These are phyloP conservation scores for Umbelopsis sp. DNA, from an alignment of 192 early-diverging fungal species.

Conservation along the genomic window DNA sequence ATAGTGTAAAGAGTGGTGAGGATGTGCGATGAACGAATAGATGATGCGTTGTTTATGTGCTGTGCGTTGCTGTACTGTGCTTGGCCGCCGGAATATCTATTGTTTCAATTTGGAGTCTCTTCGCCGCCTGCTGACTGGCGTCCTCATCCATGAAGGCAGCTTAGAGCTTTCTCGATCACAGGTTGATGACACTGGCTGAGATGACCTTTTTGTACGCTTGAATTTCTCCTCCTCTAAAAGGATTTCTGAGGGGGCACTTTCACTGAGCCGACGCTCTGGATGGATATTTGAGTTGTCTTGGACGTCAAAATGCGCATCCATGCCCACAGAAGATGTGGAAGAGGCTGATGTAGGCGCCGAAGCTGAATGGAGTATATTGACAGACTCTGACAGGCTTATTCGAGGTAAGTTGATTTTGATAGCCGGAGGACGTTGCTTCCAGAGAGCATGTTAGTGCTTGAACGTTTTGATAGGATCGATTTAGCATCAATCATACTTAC, in stretches of 20 bases:
- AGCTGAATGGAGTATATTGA: not conserved
- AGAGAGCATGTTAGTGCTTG: not conserved
- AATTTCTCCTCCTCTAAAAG: not conserved
- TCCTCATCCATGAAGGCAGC: not conserved
- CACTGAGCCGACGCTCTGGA: not conserved
- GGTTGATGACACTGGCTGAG: not conserved
- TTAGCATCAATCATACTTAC: not conserved
- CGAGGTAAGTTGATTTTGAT: not conserved
- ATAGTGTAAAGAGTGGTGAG: too few relatives aligned
- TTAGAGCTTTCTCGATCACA: not conserved
- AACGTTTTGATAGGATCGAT: not conserved
- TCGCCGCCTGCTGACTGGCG: not conserved
- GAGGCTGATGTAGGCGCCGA: not conserved
- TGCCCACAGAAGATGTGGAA: not conserved
- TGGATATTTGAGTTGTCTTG: not conserved
- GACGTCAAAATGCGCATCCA: not conserved
- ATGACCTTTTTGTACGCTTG: not conserved
- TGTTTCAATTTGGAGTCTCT: not conserved
- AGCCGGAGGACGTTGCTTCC: not conserved
- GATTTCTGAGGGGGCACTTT: not conserved
- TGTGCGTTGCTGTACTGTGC: too few relatives aligned
- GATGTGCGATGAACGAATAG: too few relatives aligned
- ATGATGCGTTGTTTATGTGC: too few relatives aligned
- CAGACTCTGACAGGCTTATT: not conserved
- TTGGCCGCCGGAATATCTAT: not conserved